phyloP scores from a whole-genome alignment of 1,284 basidiomycete species.

The Tausonia pullulans region DNA sequence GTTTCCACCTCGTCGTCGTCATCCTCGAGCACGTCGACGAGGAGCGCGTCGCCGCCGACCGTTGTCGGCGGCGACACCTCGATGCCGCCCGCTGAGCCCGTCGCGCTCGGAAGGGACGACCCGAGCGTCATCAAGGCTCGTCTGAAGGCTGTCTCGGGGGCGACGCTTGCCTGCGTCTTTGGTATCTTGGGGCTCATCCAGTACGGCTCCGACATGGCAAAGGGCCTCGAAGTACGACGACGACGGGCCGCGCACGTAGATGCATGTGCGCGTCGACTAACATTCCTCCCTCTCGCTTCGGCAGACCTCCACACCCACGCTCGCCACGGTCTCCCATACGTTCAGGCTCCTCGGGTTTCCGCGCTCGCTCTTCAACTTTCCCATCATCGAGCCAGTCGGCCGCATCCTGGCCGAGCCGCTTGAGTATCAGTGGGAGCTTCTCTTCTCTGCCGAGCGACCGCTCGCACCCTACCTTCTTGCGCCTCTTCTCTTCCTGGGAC shows the following conservation, averaged over 20 bases:
- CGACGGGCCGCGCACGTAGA: too few species aligned
- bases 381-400: conserved; percentile 1
- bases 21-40: conserved; percentile 6
- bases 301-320: background rate
- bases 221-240: background rate
- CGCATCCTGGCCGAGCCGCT: conserved; percentile 17
- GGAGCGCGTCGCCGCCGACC: background rate
- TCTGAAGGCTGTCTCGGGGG: conserved; percentile 29
- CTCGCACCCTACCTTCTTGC: conserved; percentile 55
- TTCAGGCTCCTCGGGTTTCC: conserved; percentile 25
- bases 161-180: conserved; percentile 26
- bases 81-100: background rate
- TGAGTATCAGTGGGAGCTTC: conserved; percentile 14
- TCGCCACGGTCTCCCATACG: conserved; percentile 21
- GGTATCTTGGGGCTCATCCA: conserved; percentile 26
- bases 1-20: conserved; percentile 14
- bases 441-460: conserved; percentile 19
- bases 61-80: background rate
- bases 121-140: conserved; percentile 23
- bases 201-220: background rate
- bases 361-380: conserved; percentile 13
- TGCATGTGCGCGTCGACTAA: background rate
- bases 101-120: conserved; percentile 3
- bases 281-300: background rate
- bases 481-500: conserved; percentile 70